Evolutionary conservation across 73 alveolate genomes (phyloP).

Genomic region (Durusdinium trenchii): DNA sequence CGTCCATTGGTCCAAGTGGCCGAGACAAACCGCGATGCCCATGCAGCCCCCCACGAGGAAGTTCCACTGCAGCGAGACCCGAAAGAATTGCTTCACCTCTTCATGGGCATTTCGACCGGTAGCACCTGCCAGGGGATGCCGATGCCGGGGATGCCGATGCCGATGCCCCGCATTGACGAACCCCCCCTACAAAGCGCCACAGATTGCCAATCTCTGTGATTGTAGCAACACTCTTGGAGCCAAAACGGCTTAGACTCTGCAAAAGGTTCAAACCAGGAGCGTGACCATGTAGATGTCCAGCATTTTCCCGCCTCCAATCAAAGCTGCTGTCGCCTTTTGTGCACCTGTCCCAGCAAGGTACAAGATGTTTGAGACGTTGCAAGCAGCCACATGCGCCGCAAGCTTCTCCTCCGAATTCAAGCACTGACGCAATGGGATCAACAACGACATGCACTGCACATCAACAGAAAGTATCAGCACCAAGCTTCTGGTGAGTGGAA

Average conservation of each 20-base stretch:
- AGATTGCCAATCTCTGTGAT: too few species aligned
- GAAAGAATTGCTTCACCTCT: slow-evolving; percentile 23
- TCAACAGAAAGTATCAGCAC: not conserved
- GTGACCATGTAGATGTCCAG: not conserved
- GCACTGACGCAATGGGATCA: not conserved
- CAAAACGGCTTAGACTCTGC: too few species aligned
- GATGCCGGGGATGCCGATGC: too few species aligned
- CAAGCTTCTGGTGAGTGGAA: slow-evolving; percentile 14
- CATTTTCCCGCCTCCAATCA: slow-evolving; percentile 22
- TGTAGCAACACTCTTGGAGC: too few species aligned
- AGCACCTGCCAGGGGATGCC: slow-evolving; percentile 31
- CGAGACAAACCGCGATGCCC: slow-evolving; percentile 2
- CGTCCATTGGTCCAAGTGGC: not conserved
- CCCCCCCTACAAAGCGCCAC: too few species aligned
- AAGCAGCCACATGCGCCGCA: slow-evolving; percentile 34
- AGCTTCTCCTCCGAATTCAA: not conserved
- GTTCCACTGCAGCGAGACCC: slow-evolving; percentile 40
- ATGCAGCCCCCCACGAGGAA: not conserved
- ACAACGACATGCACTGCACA: not conserved
- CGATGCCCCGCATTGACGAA: too few species aligned
- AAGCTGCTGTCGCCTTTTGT: slow-evolving; percentile 13
- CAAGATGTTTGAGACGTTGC: not conserved
- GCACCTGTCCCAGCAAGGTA: not conserved
- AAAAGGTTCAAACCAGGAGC: too few species aligned
- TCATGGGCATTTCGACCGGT: slow-evolving; percentile 7